These are phyloP conservation scores for Epichloe gansuensis DNA, from an alignment of 2,329 filamentous ascomycete genomes.

Conservation along the genomic window DNA sequence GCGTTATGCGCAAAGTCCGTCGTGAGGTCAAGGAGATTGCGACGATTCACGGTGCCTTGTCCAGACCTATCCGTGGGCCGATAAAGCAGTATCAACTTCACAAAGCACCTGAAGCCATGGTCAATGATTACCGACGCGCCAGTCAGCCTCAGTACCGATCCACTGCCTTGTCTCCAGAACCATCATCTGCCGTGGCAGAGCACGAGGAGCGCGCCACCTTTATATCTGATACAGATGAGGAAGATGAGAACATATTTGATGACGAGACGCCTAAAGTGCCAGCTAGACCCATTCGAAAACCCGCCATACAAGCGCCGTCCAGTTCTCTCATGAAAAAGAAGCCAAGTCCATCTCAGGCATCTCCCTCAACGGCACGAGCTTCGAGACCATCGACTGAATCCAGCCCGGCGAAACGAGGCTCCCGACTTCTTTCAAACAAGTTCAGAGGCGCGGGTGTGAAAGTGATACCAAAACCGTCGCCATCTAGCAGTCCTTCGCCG, in stretches of 20 bases:
- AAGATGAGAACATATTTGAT: constrained; percentile 11
- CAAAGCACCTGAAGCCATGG: constrained; percentile 40
- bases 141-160: constrained; percentile 23
- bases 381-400: neutral
- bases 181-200: constrained; percentile 14
- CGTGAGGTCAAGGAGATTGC: constrained; percentile 43
- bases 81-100: constrained; percentile 27
- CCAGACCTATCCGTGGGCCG: constrained; percentile 16
- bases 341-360: neutral
- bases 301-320: neutral
- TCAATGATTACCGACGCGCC: constrained; percentile 37
- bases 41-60: constrained; percentile 32
- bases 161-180: constrained; percentile 10
- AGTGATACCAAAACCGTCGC: neutral
- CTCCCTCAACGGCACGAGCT: neutral
- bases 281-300: constrained; percentile 2
- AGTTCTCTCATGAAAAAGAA: neutral
- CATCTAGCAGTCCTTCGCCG: neutral
- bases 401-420: neutral
- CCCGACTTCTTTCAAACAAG: constrained; percentile 7
- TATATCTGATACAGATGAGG: constrained; percentile 27
- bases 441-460: constrained; percentile 1
- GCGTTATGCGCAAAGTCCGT: constrained; percentile 42
- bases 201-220: constrained; percentile 25
- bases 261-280: constrained; percentile 1